Evolutionary conservation across 2,329 filamentous ascomycete genomes (phyloP).

Genomic region (Neofusicoccum cordaticola): DNA sequence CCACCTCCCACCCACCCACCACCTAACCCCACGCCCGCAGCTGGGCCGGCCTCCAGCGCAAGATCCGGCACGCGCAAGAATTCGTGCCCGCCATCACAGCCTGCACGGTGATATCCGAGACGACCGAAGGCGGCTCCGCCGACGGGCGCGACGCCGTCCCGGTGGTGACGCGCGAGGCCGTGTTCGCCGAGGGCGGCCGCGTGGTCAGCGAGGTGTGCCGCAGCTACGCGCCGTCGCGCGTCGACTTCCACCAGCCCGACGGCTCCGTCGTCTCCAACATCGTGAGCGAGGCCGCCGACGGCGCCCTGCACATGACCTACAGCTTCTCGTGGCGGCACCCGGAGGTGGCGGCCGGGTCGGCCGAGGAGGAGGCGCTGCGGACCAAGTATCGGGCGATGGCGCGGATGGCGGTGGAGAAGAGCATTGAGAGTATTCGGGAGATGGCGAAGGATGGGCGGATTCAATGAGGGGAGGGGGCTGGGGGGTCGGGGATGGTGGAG

Average conservation of each 20-base stretch:
- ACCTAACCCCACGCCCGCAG: conserved; percentile 21
- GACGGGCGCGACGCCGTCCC: background rate
- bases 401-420: conserved; percentile 43
- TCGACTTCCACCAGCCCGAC: conserved; percentile 46
- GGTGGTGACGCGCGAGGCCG: conserved; percentile 35
- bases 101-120: conserved; percentile 42
- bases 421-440: conserved; percentile 42
- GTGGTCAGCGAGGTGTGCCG: conserved; percentile 25
- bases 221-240: conserved; percentile 40
- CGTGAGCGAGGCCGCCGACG: conserved; percentile 38
- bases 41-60: conserved; percentile 47
- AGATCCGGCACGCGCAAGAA: conserved; percentile 45
- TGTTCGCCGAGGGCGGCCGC: conserved; percentile 37
- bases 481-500: background rate
- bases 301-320: conserved; percentile 41
- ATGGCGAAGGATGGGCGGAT: conserved; percentile 42
- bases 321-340: conserved; percentile 43
- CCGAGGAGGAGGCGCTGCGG: conserved; percentile 31
- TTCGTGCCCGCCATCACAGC: conserved; percentile 45
- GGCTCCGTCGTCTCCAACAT: conserved; percentile 46
- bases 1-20: background rate
- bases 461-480: conserved; percentile 1
- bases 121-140: conserved; percentile 23
- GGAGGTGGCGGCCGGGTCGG: conserved; percentile 34
- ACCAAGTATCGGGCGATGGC: conserved; percentile 31